These are phyloP conservation scores for Penicillium malachiteum DNA, from an alignment of 495 filamentous ascomycete genomes.

Conservation along the genomic window DNA sequence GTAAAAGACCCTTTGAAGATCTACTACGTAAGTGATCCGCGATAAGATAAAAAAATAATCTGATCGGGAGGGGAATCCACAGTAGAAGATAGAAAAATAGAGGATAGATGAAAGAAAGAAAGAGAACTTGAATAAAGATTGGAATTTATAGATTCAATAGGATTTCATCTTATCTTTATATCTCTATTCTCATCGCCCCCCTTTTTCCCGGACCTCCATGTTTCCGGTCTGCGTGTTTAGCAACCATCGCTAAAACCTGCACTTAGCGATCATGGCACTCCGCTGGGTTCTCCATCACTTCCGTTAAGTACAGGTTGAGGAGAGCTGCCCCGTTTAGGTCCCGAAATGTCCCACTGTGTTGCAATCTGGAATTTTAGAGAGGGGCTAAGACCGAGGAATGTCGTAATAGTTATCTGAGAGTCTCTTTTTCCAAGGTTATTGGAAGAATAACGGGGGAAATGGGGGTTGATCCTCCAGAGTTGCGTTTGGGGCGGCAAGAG, in stretches of 20 bases:
- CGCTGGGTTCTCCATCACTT: constrained; percentile 37
- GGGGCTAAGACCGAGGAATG: constrained; percentile 9
- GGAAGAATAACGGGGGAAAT: neutral
- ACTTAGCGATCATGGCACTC: constrained; percentile 46
- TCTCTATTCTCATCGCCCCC: constrained; percentile 16
- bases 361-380: constrained; percentile 14
- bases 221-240: constrained; percentile 17
- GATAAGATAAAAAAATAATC: constrained; percentile 33
- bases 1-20: neutral
- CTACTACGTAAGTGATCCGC: constrained; percentile 10
- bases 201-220: constrained; percentile 11
- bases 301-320: constrained; percentile 55
- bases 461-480: neutral
- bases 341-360: constrained; percentile 18
- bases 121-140: constrained; percentile 1
- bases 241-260: constrained; percentile 48
- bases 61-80: constrained; percentile 14
- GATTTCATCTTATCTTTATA: constrained; percentile 4
- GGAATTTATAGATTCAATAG: constrained; percentile 3
- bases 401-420: constrained; percentile 13
- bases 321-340: constrained; percentile 40
- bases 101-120: constrained; percentile 8
- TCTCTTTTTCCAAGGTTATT: neutral
- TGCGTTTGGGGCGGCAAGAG: neutral
- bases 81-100: constrained; percentile 12